These are phyloP conservation scores for Lactuca saligna DNA, from an alignment of 129 eudicot species.

Conservation along the genomic window DNA sequence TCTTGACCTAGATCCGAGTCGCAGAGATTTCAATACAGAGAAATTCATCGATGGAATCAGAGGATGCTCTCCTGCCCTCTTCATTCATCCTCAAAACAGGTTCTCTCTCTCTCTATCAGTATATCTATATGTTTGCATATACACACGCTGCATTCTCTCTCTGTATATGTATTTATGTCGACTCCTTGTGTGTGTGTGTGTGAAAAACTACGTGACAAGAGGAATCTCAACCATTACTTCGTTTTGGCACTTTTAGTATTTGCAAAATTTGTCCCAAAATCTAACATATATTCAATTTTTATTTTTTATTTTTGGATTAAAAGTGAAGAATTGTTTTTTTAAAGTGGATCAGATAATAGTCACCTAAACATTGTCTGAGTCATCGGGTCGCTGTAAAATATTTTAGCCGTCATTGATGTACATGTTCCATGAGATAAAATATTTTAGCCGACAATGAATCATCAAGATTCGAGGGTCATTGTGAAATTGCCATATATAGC, in stretches of 20 bases:
- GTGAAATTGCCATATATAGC: background rate
- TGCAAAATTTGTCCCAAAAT: background rate
- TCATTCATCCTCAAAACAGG: slow-evolving; percentile 83
- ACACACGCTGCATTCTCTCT: slow-evolving; percentile 1
- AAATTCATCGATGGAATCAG: slow-evolving; percentile 50
- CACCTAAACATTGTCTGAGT: background rate
- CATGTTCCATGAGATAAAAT: too few relatives aligned
- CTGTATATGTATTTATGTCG: background rate
- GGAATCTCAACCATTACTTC: slow-evolving; percentile 23
- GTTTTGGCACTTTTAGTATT: background rate
- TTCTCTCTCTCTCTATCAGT: slow-evolving; percentile 18
- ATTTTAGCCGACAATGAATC: background rate
- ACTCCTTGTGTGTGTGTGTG: background rate
- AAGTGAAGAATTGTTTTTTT: background rate
- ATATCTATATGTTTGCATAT: background rate
- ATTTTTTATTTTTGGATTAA: too few relatives aligned
- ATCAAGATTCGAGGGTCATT: too few relatives aligned
- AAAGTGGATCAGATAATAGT: background rate
- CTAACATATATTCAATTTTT: too few relatives aligned
- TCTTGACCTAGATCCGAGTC: slow-evolving; percentile 37
- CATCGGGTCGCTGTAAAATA: background rate
- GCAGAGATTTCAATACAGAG: slow-evolving; percentile 36
- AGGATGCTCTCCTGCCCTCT: slow-evolving; percentile 50
- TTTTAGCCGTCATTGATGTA: slow-evolving; percentile 15
- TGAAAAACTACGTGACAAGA: slow-evolving; percentile 10